Percentiles rank a stretch among this genome's conserved stretches.
phyloP scores from a whole-genome alignment of 345 rosid genomes.

The Rhizophora apiculata region DNA sequence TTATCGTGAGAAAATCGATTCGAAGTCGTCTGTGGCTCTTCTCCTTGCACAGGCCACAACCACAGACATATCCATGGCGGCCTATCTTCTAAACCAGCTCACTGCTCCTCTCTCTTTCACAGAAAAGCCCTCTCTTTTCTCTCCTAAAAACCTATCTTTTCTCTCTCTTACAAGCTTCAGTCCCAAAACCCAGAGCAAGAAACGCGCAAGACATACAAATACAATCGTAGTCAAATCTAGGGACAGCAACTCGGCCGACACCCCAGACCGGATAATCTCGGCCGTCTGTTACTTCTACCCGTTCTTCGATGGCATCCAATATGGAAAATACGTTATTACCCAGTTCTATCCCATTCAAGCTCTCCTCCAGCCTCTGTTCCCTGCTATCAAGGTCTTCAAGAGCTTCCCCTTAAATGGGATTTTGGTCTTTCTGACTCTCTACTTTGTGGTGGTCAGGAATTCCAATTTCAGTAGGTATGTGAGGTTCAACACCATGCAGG shows the following conservation, averaged over 20 bases:
- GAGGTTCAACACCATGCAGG: slow-evolving; percentile 98
- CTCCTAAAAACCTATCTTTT: slow-evolving; percentile 20
- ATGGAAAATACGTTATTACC: slow-evolving; percentile 75
- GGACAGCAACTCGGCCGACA: slow-evolving; percentile 57
- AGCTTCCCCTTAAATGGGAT: slow-evolving; percentile 89
- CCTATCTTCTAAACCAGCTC: slow-evolving; percentile 32
- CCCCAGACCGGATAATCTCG: slow-evolving; percentile 80
- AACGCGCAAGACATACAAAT: slow-evolving; percentile 15
- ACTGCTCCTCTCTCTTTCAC: slow-evolving; percentile 25
- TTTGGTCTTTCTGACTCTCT: slow-evolving; percentile 66
- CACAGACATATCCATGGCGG: neutral
- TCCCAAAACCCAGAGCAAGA: slow-evolving; percentile 14
- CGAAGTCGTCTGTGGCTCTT: no score
- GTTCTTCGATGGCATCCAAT: slow-evolving; percentile 88
- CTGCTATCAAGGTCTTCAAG: slow-evolving; percentile 73
- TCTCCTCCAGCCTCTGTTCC: slow-evolving; percentile 72
- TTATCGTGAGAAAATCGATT: no score
- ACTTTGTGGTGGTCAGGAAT: slow-evolving; percentile 88
- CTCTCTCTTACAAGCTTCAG: slow-evolving; percentile 11
- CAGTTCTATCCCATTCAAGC: slow-evolving; percentile 64
- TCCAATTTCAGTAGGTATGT: slow-evolving; percentile 84
- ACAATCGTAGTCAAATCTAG: slow-evolving; percentile 42
- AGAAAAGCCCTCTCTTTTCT: slow-evolving; percentile 24
- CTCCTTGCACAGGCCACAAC: no score
- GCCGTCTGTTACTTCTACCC: slow-evolving; percentile 89